Percentiles rank a stretch among this genome's conserved stretches.
phyloP scores from a whole-genome alignment of 2,329 filamentous ascomycete genomes.

The Aaosphaeria pasadenensis region DNA sequence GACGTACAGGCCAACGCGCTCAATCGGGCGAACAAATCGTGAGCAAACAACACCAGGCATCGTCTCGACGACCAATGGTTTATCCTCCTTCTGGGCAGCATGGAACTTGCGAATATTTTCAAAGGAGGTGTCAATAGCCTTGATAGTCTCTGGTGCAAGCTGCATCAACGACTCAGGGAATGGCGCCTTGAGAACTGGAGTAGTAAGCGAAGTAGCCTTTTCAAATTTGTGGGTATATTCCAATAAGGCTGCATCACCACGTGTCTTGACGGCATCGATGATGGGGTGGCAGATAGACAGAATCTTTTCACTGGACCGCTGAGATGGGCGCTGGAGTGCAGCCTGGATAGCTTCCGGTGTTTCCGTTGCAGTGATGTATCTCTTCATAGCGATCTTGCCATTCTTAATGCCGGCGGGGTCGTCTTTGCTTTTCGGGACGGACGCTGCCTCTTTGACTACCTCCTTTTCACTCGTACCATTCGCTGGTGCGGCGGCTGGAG shows the following conservation, averaged over 20 bases:
- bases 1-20: conserved; percentile 93
- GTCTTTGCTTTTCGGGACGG: conserved; percentile 50
- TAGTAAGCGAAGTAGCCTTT: conserved; percentile 85
- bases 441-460: conserved; percentile 50
- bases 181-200: conserved; percentile 84
- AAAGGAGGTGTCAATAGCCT: conserved; percentile 90
- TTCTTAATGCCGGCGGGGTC: conserved; percentile 50
- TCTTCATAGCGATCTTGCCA: conserved; percentile 76
- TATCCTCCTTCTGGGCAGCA: conserved; percentile 80
- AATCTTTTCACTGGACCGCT: conserved; percentile 91
- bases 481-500: conserved; percentile 57
- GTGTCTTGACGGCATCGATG: conserved; percentile 77
- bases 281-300: conserved; percentile 89
- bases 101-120: conserved; percentile 96
- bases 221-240: conserved; percentile 98
- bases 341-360: conserved; percentile 65
- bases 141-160: conserved; percentile 75
- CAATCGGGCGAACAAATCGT: conserved; percentile 87
- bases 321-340: conserved; percentile 82
- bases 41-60: conserved; percentile 97
- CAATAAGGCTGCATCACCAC: conserved; percentile 84
- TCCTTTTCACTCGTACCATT: conserved; percentile 35
- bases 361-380: conserved; percentile 67
- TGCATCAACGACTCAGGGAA: conserved; percentile 86
- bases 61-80: conserved; percentile 82